Evolutionary conservation across 2,329 filamentous ascomycete species (phyloP).

Genomic region (Neocatenulostroma microsporum): DNA sequence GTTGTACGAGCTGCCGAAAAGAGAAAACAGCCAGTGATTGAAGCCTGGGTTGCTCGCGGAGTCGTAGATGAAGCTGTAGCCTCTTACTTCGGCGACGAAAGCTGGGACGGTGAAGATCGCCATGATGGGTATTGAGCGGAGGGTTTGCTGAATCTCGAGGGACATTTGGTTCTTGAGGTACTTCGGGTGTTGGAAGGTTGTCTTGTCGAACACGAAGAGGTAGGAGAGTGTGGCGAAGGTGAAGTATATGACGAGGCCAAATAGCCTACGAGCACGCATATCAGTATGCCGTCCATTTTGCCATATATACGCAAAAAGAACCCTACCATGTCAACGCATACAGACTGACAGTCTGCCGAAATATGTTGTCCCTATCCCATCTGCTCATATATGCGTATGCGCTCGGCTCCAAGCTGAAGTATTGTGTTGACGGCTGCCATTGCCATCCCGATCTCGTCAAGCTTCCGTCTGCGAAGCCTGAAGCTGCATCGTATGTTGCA

Average conservation of each 20-base stretch:
- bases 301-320: no score
- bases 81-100: constrained; percentile 76
- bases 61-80: constrained; percentile 83
- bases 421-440: constrained; percentile 65
- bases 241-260: constrained; percentile 79
- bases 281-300: constrained; percentile 66
- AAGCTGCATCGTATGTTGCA: constrained; percentile 34
- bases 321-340: constrained; percentile 78
- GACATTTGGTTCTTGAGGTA: constrained; percentile 90
- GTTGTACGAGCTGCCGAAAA: constrained; percentile 52
- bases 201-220: constrained; percentile 83
- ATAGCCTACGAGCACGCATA: constrained; percentile 54
- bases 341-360: constrained; percentile 65
- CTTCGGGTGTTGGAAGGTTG: constrained; percentile 79
- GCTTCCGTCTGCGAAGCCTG: constrained; percentile 5
- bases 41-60: constrained; percentile 29
- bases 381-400: constrained; percentile 71
- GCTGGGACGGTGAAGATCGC: constrained; percentile 70
- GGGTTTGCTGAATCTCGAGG: constrained; percentile 76
- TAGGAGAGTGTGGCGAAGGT: constrained; percentile 76
- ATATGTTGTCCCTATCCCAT: constrained; percentile 68
- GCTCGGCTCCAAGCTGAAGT: constrained; percentile 61
- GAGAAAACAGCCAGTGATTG: constrained; percentile 21
- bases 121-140: constrained; percentile 71
- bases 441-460: constrained; percentile 34